Base-by-base conservation (phyloP, 768 basidiomycete species). In the Russula virescens region DNA sequence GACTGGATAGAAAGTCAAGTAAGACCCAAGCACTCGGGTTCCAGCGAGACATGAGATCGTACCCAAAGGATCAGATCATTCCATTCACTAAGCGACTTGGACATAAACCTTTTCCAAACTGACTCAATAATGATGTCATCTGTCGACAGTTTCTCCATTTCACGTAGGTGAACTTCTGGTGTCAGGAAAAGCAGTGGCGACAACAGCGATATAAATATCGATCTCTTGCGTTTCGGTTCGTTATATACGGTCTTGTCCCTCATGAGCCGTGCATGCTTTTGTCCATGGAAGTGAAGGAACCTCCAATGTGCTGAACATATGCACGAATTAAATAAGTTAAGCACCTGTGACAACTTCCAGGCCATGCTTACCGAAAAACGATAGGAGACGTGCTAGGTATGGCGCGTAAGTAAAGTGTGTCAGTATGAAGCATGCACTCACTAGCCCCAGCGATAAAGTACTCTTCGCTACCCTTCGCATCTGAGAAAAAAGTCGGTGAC, bases 121-220 rank as follows among this genome's bases (percentile, higher is more conserved):
- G 52, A 21, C 19, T 54, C 63, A 14, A 64, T 55, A 18, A 64
- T 50, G 28, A 64, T 28, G 1, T 55, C 58, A 35, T 64, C 59
- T 2, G 54, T 55, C 58, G 54, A 61, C 21, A 61, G 18, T 21
- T 9, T 55, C 28, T 55, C 38, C 45, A 64, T 31, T 11, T 61
- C 63, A 2, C 53, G 58, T 21, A 61, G 53, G 40, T 64, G 59
- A 19, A 55, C 53, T n/a, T 64, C 59, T 0, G 63, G 63, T 10
- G 63, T 59, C 16, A 61, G 28, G 28, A 64, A 64, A 14, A 64
- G 54, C 1, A 54, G 5, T 8, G 59, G 58, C 8, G 63, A 64
- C 1, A 64, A 28, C 8, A 54, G 18, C 38, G 43, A 28, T 28
- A 64, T 64, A 14, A 64, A 34, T 18, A 34, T 8, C 6, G 63